A percentile compares a stretch with the other conserved stretches of the same genome.
Evolutionary conservation across 2,329 filamentous ascomycete genomes (phyloP).

Genomic region (Trichoderma sp.): DNA sequence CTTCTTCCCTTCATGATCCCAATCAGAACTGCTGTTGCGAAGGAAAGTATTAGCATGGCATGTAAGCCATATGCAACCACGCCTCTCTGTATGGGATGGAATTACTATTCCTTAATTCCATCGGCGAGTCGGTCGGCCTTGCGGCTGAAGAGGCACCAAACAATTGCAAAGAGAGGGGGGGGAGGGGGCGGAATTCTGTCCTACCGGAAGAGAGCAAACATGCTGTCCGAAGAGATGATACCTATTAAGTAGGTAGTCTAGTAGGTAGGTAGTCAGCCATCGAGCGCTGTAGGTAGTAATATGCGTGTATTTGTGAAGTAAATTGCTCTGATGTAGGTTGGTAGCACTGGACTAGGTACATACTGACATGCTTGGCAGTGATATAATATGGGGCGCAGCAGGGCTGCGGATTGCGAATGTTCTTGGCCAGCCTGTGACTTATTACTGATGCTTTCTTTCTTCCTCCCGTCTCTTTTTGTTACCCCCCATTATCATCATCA

Average conservation of each 20-base stretch:
- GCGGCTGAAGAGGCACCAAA: constrained; percentile 7
- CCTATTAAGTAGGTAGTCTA: too few relatives aligned
- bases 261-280: too few relatives aligned
- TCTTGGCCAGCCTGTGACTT: not conserved
- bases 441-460: not conserved
- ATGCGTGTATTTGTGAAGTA: too few relatives aligned
- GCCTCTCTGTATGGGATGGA: not conserved
- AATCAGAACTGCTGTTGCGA: too few relatives aligned
- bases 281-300: not conserved
- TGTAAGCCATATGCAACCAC: not conserved
- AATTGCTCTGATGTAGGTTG: too few relatives aligned
- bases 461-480: not conserved
- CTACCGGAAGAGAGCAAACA: not conserved
- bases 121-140: not conserved
- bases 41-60: not conserved
- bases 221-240: too few relatives aligned
- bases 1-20: too few relatives aligned
- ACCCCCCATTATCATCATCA: not conserved
- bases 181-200: not conserved
- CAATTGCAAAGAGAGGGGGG: not conserved
- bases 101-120: not conserved
- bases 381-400: constrained; percentile 16
- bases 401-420: not conserved
- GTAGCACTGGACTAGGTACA: too few relatives aligned
- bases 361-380: not conserved